Conservation (phyloP, 1,284 basidiomycete genomes). For the Puccinia novopanici region DNA sequence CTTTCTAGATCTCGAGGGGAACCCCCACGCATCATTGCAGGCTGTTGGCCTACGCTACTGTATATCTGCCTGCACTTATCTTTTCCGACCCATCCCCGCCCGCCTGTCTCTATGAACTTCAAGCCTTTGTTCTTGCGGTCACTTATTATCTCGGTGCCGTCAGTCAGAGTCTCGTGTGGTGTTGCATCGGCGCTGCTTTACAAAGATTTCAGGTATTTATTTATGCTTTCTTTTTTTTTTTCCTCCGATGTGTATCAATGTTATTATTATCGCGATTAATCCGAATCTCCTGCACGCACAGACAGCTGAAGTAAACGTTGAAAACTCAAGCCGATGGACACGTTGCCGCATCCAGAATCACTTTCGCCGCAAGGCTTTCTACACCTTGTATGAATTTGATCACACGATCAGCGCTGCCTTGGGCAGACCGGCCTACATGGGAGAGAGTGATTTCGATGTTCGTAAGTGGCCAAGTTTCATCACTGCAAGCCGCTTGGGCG, state of each 20-base stretch:
- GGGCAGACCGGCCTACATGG: constrained; percentile 32
- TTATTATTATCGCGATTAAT: neutral
- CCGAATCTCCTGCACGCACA: neutral
- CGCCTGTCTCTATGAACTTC: constrained; percentile 22
- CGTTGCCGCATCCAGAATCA: constrained; percentile 10
- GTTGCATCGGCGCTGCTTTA: constrained; percentile 10
- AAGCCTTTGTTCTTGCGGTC: constrained; percentile 12
- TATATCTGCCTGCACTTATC: neutral
- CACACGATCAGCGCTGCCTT: constrained; percentile 4
- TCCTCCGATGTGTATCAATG: too few species aligned
- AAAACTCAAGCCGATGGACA: constrained; percentile 18
- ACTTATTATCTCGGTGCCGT: constrained; percentile 26
- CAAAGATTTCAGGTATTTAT: constrained; percentile 28
- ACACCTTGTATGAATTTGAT: constrained; percentile 24
- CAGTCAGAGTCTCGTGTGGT: constrained; percentile 19
- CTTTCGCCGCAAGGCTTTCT: constrained; percentile 41
- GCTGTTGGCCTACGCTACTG: constrained; percentile 33
- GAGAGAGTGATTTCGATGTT: constrained; percentile 46
- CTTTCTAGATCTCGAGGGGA: constrained; percentile 10
- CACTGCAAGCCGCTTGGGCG: too few species aligned
- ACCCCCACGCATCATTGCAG: constrained; percentile 4
- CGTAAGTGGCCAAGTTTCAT: constrained; percentile 4
- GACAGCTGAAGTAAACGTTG: constrained; percentile 20
- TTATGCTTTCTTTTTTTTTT: too few species aligned
- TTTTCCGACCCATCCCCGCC: constrained; percentile 14